Percentiles rank a stretch among this genome's conserved stretches.
These are phyloP conservation scores for Prototheca cutis DNA, from an alignment of 163 green algal species.

Conservation along the genomic window DNA sequence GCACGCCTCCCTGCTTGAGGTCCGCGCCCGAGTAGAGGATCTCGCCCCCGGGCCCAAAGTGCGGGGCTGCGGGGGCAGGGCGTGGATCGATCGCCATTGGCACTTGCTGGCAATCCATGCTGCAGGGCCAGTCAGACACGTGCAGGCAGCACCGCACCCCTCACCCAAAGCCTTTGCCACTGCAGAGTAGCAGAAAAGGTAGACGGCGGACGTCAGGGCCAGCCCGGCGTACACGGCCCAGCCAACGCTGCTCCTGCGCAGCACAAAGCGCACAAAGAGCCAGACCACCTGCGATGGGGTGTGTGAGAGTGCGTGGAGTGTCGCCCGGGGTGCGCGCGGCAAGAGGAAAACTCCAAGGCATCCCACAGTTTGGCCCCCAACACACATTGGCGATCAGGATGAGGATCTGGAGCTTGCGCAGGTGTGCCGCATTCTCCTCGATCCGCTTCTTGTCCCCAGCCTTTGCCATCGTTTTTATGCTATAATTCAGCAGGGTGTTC, in stretches of 20 bases:
- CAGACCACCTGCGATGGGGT: conserved; percentile 18
- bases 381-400: conserved; percentile 25
- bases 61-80: conserved; percentile 19
- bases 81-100: too few species aligned
- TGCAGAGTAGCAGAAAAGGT: conserved; percentile 17
- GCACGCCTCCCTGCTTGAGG: conserved; percentile 34
- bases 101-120: too few species aligned
- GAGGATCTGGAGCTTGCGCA: conserved; percentile 14
- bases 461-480: conserved; percentile 27
- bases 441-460: conserved; percentile 23
- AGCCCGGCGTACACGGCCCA: conserved; percentile 11
- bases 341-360: too few species aligned
- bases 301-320: too few species aligned
- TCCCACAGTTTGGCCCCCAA: too few species aligned
- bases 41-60: conserved; percentile 33
- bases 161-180: conserved; percentile 22
- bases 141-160: too few species aligned
- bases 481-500: too few species aligned
- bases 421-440: conserved; percentile 16
- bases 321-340: too few species aligned
- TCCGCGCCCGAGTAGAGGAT: conserved; percentile 42
- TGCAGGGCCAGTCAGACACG: too few species aligned
- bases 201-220: conserved; percentile 13
- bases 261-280: conserved; percentile 13
- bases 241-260: neutral